phyloP scores from a whole-genome alignment of 345 rosid species.

The Syzygium grande region DNA sequence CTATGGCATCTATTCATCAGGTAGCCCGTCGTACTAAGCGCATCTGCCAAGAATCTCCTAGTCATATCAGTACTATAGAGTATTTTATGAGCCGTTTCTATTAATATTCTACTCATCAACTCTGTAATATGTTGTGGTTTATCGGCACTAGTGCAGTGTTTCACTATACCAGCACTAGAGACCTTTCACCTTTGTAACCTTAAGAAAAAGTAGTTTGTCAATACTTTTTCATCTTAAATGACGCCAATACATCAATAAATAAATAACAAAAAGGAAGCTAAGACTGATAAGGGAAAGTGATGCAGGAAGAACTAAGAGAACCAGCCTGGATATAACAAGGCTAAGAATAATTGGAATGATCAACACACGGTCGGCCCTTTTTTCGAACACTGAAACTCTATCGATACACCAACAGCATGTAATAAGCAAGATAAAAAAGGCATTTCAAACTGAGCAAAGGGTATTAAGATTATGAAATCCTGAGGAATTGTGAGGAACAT shows the following conservation, averaged over 20 bases:
- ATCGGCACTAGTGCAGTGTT: too few relatives aligned
- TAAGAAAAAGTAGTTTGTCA: neutral
- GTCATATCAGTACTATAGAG: too few relatives aligned
- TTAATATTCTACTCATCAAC: too few relatives aligned
- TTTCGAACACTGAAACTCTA: neutral
- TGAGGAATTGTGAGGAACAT: neutral
- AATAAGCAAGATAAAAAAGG: neutral
- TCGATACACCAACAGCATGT: neutral
- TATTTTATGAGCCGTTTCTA: too few relatives aligned
- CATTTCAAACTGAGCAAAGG: neutral
- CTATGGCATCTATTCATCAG: too few relatives aligned
- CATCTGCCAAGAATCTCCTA: too few relatives aligned
- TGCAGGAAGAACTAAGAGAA: neutral
- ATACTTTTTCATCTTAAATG: neutral
- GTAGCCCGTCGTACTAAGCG: too few relatives aligned
- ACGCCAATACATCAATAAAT: neutral
- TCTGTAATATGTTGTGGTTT: too few relatives aligned
- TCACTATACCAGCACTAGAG: conserved; percentile 7
- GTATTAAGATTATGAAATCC: neutral
- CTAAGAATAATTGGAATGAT: neutral
- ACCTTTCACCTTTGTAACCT: conserved; percentile 96
- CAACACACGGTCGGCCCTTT: neutral
- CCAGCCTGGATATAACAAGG: neutral
- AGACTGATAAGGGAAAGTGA: neutral
- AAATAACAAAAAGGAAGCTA: neutral